These are phyloP conservation scores for Trichoderma cornu-damae DNA, from an alignment of 2,329 filamentous ascomycete genomes.

Conservation along the genomic window DNA sequence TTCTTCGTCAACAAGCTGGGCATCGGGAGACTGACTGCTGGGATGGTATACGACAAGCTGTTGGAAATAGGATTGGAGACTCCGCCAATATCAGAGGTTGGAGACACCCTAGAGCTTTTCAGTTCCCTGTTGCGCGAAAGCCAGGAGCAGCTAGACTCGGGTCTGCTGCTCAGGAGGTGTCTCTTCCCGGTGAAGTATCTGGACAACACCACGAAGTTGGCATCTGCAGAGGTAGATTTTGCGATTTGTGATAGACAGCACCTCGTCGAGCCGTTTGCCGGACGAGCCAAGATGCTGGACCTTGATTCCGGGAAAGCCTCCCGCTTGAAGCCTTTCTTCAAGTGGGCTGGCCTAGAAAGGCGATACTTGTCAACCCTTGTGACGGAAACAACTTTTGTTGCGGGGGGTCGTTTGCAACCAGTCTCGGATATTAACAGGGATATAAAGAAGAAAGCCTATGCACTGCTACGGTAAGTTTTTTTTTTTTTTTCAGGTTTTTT, in stretches of 20 bases:
- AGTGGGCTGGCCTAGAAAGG: constrained; percentile 31
- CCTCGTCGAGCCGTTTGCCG: constrained; percentile 26
- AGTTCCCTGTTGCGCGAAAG: constrained; percentile 30
- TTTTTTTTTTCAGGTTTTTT: too few species aligned
- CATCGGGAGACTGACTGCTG: constrained; percentile 27
- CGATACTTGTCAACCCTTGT: constrained; percentile 33
- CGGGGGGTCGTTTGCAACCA: constrained; percentile 11
- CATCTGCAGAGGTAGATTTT: constrained; percentile 26
- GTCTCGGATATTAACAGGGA: constrained; percentile 26
- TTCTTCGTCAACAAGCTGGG: constrained; percentile 31
- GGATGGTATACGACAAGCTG: constrained; percentile 33
- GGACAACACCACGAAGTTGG: constrained; percentile 18
- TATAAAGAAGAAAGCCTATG: constrained; percentile 30
- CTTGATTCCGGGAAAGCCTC: constrained; percentile 33
- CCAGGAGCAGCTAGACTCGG: background rate
- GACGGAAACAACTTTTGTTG: constrained; percentile 32
- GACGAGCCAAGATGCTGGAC: constrained; percentile 32
- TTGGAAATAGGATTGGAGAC: constrained; percentile 19
- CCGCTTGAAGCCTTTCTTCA: constrained; percentile 29
- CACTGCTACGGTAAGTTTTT: constrained; percentile 29
- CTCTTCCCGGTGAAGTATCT: constrained; percentile 27
- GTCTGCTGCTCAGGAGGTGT: constrained; percentile 10
- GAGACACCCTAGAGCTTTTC: constrained; percentile 30
- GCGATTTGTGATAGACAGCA: constrained; percentile 33
- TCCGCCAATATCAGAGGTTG: constrained; percentile 24